phyloP scores from a whole-genome alignment of 306 rosid genomes.

The Alnus rubra region DNA sequence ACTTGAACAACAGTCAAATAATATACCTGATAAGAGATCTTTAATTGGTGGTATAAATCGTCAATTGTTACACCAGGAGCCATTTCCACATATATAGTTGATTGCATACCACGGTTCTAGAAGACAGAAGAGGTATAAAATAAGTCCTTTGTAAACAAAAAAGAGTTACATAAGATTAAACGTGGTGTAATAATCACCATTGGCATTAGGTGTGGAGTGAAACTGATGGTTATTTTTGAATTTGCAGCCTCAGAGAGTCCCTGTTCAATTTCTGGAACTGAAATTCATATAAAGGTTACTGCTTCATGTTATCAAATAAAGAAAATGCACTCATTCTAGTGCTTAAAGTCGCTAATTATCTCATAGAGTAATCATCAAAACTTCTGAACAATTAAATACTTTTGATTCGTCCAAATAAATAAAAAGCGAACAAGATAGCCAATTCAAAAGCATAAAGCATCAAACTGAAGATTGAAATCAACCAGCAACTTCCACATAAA shows the following conservation, averaged over 20 bases:
- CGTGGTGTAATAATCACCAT: constrained; percentile 53
- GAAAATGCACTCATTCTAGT: neutral
- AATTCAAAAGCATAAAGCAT: neutral
- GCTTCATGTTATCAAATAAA: constrained; percentile 4
- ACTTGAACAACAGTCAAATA: constrained; percentile 11
- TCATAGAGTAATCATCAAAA: constrained; percentile 2
- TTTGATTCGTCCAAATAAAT: neutral
- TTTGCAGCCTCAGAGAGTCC: constrained; percentile 79
- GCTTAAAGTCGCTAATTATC: neutral
- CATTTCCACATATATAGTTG: constrained; percentile 91
- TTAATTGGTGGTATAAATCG: constrained; percentile 68
- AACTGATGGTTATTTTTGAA: constrained; percentile 79
- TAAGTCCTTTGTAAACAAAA: constrained; percentile 16
- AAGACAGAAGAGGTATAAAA: constrained; percentile 20
- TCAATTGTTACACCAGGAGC: constrained; percentile 69
- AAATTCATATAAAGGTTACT: constrained; percentile 35
- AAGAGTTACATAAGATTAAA: constrained; percentile 7
- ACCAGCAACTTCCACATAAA: neutral
- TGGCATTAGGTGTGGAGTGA: constrained; percentile 93
- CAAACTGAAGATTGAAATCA: neutral
- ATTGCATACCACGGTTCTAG: constrained; percentile 95
- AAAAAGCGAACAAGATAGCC: neutral
- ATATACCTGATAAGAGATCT: constrained; percentile 66
- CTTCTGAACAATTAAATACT: neutral
- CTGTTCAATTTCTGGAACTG: constrained; percentile 95